Evolutionary conservation across 2,329 filamentous ascomycete species (phyloP).

Genomic region (Aspergillus brunneoviolaceus): DNA sequence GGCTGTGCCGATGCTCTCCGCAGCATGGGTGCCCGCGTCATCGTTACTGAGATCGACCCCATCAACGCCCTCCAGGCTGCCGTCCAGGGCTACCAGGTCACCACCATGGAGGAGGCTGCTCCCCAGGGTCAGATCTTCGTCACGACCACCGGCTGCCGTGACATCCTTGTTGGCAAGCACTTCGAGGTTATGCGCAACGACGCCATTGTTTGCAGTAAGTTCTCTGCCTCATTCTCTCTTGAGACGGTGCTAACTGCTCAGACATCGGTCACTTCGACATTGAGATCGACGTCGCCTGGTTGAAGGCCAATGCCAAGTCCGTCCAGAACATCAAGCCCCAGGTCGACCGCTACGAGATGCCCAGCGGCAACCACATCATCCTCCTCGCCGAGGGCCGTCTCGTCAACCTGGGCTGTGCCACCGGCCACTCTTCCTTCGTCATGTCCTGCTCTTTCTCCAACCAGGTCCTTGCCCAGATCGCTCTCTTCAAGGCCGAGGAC

Average conservation of each 20-base stretch:
- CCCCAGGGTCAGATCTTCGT: conserved; percentile 93
- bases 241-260: conserved; percentile 26
- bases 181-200: conserved; percentile 96
- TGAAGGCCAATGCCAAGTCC: conserved; percentile 93
- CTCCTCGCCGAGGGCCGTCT: conserved; percentile 97
- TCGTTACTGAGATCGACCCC: conserved; percentile 96
- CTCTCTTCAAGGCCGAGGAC: conserved; percentile 92
- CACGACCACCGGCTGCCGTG: conserved; percentile 98
- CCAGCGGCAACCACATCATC: conserved; percentile 93
- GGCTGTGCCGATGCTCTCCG: conserved; percentile 94
- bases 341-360: conserved; percentile 96
- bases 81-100: conserved; percentile 95
- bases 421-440: conserved; percentile 98
- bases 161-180: conserved; percentile 89
- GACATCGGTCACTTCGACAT: conserved; percentile 99
- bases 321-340: conserved; percentile 99
- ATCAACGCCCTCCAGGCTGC: conserved; percentile 99
- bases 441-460: conserved; percentile 99
- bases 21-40: conserved; percentile 94
- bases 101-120: conserved; percentile 96
- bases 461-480: conserved; percentile 99
- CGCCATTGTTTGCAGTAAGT: conserved; percentile 93
- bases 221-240: neutral
- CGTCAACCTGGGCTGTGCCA: conserved; percentile 98
- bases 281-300: conserved; percentile 99